Conservation (phyloP, 306 rosid species). For the Fragaria iinumae region DNA sequence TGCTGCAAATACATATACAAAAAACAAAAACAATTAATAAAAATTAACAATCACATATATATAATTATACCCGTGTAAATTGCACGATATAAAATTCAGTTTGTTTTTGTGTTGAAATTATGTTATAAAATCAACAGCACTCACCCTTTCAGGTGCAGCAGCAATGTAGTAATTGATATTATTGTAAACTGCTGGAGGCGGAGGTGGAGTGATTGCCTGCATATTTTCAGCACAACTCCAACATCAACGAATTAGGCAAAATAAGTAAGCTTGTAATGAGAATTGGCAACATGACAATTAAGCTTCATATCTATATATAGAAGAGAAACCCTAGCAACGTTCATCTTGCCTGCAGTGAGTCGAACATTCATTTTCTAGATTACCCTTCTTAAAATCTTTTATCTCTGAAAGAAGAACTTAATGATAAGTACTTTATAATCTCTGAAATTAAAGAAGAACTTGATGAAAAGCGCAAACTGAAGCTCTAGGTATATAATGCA, state of each 20-base stretch:
- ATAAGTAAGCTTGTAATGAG: not conserved
- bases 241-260: not conserved
- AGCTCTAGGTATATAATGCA: not conserved
- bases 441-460: too few species aligned
- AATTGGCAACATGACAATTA: not conserved
- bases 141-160: constrained; percentile 13
- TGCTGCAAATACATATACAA: not conserved
- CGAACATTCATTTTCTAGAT: too few species aligned
- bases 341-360: too few species aligned
- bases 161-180: not conserved
- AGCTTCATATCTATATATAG: too few species aligned
- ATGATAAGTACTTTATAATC: too few species aligned
- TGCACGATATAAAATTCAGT: not conserved
- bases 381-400: too few species aligned
- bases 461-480: not conserved
- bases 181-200: not conserved
- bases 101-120: not conserved
- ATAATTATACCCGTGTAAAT: not conserved
- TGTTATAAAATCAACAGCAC: not conserved
- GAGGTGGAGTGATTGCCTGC: constrained; percentile 12
- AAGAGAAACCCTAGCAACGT: not conserved
- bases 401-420: too few species aligned
- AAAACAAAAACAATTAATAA: not conserved
- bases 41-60: not conserved
- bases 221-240: not conserved